Evolutionary conservation across 805 yeast genomes (phyloP), one percentile per base, ranked within the genome.

Genomic region (Kodamaea sagamina): DNA sequence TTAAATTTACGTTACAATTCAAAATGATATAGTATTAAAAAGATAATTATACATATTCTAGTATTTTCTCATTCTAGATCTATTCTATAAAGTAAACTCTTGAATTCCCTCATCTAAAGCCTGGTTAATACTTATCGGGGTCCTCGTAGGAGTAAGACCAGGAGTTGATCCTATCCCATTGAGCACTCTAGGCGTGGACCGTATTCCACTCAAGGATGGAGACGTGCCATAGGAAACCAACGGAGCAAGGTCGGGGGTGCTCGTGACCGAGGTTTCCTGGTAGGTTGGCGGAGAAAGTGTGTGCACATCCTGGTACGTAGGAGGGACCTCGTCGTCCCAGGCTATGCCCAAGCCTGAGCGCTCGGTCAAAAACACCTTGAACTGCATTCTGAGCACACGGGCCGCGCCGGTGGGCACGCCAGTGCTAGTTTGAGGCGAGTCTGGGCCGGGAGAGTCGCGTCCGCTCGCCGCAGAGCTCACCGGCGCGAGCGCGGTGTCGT

Each of bases 241-340:
- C 3, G 50, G 54, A 4, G 35, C 66, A 74, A 62, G 32, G 7
- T 39, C 36, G 1, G 64, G 63, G 0, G 65, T 55, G 7, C 32
- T 15, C 9, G 18, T 27, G 7, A 39, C 31, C 1, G 59, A 46
- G 0, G 59, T 43, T 36, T 59, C 64, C 26, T 52, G 52, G 49
- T 93, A 92, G 2, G 81, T 79, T 1, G 99, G 99, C 0, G 99
- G 99, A 16, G 90, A 81, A 32, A 88, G 71, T 0, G 95, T 81
- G 21, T 81, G 72, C 15, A 93, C 89, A 51, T 89, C 92, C 42
- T 81, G 88, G 57, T 93, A 93, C 15, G 89, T 86, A 1, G 99
- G 99, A 2, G 99, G 99, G 12, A 95, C 98, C 63, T 93, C 99
- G 59, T 92, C 97, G 63, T 92, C 97, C 98, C 99, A 93, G 0